A percentile compares a stretch with the other conserved stretches of the same genome.
These are phyloP conservation scores for Punctularia strigosozonata DNA, from an alignment of 768 basidiomycete species.

Conservation along the genomic window DNA sequence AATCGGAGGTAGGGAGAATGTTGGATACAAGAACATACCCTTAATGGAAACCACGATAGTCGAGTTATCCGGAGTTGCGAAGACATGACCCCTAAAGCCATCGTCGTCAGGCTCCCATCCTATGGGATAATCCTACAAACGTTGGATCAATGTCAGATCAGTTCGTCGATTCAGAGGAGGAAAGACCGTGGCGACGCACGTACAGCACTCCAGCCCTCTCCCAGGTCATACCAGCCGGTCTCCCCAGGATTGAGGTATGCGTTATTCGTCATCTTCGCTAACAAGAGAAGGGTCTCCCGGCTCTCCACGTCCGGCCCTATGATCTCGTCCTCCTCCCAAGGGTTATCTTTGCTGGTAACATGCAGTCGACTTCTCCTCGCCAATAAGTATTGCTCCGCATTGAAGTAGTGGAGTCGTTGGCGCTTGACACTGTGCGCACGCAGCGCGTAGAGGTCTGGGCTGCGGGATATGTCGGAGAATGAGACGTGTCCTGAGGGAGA, in stretches of 20 bases:
- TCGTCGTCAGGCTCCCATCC: constrained; percentile 88
- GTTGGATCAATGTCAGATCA: background rate
- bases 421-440: constrained; percentile 23
- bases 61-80: constrained; percentile 70
- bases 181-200: constrained; percentile 8
- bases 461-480: constrained; percentile 36
- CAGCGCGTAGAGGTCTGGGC: constrained; percentile 18
- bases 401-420: constrained; percentile 33
- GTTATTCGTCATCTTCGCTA: constrained; percentile 95
- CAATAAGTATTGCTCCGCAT: constrained; percentile 10
- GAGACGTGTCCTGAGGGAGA: constrained; percentile 30
- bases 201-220: constrained; percentile 50
- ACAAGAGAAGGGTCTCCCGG: constrained; percentile 59
- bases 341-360: constrained; percentile 26
- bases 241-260: constrained; percentile 65
- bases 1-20: too few species aligned
- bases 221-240: constrained; percentile 68
- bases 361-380: background rate
- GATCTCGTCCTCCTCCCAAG: constrained; percentile 72
- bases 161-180: background rate
- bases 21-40: too few species aligned
- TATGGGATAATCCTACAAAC: constrained; percentile 60
- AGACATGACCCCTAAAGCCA: constrained; percentile 87
- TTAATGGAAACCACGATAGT: constrained; percentile 87
- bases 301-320: constrained; percentile 66